Conservation (phyloP, 306 rosid species). For the Prunus armeniaca region DNA sequence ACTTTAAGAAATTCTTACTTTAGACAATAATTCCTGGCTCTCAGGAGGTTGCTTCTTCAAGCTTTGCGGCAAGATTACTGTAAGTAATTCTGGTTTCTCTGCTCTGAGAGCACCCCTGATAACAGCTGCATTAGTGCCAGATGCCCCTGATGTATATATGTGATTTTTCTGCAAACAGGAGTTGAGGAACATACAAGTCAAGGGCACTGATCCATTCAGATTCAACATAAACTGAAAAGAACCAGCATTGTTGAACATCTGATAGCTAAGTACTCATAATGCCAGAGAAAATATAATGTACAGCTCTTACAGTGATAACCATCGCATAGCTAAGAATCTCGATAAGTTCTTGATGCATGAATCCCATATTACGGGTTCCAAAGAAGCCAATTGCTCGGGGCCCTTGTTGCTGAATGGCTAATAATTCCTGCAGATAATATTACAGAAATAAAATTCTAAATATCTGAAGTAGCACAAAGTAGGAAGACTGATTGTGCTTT, state of each 20-base stretch:
- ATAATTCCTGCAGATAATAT: slow-evolving; percentile 61
- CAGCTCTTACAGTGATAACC: slow-evolving; percentile 92
- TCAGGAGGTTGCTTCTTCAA: slow-evolving; percentile 94
- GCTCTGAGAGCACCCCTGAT: slow-evolving; percentile 99
- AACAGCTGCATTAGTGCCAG: slow-evolving; percentile 99
- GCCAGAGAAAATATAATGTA: background rate
- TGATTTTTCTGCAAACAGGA: slow-evolving; percentile 75
- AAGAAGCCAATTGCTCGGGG: slow-evolving; percentile 97
- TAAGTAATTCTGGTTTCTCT: slow-evolving; percentile 95
- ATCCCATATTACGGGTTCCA: slow-evolving; percentile 99
- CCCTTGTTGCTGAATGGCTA: slow-evolving; percentile 99
- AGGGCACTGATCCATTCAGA: slow-evolving; percentile 2
- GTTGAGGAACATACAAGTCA: slow-evolving; percentile 18
- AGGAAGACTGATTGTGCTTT: background rate
- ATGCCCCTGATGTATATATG: slow-evolving; percentile 96
- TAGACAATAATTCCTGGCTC: slow-evolving; percentile 95
- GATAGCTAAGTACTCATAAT: slow-evolving; percentile 21
- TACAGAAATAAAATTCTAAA: background rate
- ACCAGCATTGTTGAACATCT: slow-evolving; percentile 12
- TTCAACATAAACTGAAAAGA: slow-evolving; percentile 14
- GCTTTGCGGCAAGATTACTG: slow-evolving; percentile 97
- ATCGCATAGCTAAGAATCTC: slow-evolving; percentile 99
- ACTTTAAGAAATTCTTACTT: slow-evolving; percentile 49
- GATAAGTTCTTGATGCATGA: slow-evolving; percentile 96
- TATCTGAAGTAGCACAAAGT: background rate